phyloP scores from a whole-genome alignment of 2,329 filamentous ascomycete species.

The Colletotrichum costaricense region DNA sequence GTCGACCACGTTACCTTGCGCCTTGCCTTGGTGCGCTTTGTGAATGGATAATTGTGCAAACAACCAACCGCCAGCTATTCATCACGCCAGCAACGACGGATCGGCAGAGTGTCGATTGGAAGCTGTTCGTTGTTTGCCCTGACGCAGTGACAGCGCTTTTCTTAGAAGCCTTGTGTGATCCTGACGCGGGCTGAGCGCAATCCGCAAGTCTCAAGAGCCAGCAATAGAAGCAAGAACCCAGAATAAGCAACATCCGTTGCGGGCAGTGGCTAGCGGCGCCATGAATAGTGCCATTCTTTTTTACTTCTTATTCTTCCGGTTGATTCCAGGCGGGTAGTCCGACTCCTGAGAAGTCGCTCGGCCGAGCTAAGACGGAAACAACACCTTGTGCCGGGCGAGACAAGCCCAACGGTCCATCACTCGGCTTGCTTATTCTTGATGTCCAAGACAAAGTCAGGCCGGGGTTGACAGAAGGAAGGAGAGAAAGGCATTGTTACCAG shows the following conservation, averaged over 20 bases:
- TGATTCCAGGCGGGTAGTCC: no score
- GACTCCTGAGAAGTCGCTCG: not conserved
- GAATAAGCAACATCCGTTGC: not conserved
- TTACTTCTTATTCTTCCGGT: not conserved
- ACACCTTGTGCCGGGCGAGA: conserved; percentile 3
- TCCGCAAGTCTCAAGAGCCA: not conserved
- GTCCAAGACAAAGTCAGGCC: not conserved
- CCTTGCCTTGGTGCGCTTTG: conserved; percentile 6
- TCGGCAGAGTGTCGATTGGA: conserved; percentile 16
- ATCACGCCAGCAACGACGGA: conserved; percentile 32
- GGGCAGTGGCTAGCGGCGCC: not conserved
- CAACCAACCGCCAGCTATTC: conserved; percentile 1
- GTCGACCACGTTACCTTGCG: conserved; percentile 18
- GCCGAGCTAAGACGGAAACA: conserved; percentile 4
- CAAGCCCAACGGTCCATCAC: conserved; percentile 16
- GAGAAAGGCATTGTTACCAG: conserved; percentile 18
- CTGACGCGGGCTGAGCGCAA: not conserved
- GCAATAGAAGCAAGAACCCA: conserved; percentile 4
- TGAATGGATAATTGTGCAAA: conserved; percentile 21
- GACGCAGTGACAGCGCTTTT: conserved; percentile 32
- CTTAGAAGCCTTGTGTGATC: conserved; percentile 13
- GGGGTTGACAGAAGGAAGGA: not conserved
- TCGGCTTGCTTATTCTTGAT: not conserved
- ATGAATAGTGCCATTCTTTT: not conserved
- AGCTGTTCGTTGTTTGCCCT: conserved; percentile 13